phyloP scores from a whole-genome alignment of 306 rosid genomes.

The Boehmeria nivea region DNA sequence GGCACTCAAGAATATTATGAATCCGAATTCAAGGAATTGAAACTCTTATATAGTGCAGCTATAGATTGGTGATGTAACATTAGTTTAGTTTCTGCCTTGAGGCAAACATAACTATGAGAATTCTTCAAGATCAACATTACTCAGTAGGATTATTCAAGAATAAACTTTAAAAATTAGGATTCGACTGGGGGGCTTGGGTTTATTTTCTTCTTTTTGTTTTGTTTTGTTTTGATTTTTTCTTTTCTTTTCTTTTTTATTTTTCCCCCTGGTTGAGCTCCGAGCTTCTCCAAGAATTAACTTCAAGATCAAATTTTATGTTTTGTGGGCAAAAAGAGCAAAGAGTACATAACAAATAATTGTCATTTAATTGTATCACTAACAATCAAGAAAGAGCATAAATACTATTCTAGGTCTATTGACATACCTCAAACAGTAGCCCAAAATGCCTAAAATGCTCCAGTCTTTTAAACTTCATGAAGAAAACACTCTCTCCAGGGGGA shows the following conservation, averaged over 20 bases:
- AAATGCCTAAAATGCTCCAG: slow-evolving; percentile 1
- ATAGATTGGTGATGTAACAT: slow-evolving; percentile 3
- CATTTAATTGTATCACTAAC: neutral
- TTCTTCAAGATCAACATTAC: no score
- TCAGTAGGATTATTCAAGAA: no score
- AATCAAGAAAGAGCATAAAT: neutral
- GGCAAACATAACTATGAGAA: no score
- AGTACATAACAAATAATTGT: neutral
- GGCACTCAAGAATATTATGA: neutral
- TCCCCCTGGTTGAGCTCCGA: no score
- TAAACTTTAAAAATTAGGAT: no score
- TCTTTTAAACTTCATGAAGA: slow-evolving; percentile 1
- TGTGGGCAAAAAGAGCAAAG: neutral
- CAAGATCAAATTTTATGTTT: neutral
- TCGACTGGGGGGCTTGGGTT: no score
- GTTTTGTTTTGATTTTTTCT: no score
- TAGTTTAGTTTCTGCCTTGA: neutral
- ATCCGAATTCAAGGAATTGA: slow-evolving; percentile 1
- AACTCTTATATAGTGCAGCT: neutral
- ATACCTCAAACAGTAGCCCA: slow-evolving; percentile 19
- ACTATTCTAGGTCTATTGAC: slow-evolving; percentile 12
- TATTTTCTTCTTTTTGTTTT: no score
- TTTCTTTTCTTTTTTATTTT: no score
- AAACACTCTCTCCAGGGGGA: slow-evolving; percentile 1
- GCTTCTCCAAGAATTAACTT: no score